Evolutionary conservation across 768 basidiomycete species (phyloP), one percentile per base, ranked within the genome.

Genomic region (Pisolithus tinctorius): DNA sequence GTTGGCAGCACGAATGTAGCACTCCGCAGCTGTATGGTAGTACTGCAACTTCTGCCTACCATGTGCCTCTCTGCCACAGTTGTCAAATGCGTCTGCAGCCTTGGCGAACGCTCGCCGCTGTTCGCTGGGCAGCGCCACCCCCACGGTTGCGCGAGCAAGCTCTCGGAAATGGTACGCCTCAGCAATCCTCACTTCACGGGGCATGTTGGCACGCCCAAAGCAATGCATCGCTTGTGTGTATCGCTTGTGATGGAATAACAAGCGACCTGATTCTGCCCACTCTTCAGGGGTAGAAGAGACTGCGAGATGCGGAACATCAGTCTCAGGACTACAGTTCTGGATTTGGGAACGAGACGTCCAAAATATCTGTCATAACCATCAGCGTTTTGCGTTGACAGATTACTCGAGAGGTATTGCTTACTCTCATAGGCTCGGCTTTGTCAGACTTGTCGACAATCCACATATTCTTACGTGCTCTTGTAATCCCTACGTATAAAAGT

Each of bases 371-470:
- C 47, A 46, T 26, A 17, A 74, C 13, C 74, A 20, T 63, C 14
- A 68, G 47, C 44, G 64, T 50, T 6, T 61, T 73, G 48, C 68
- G 47, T 25, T 61, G 63, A 26, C 56, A 54, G 16, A 56, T 55
- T 31, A 70, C 13, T 34, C 11, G 34, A 27, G 36, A 5, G 1
- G 11, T 9, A 26, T 27, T 5, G n/a, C 11, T 3, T 45, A 84
- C 84, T 56, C 73, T 69, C 78, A 85, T 81, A 2, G 82, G 74
- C 39, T 79, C 75, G 16, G 75, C 70, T 51, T 74, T 79, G 1
- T 70, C 65, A 0, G 84, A 85, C 31, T 69, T 73, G 60, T 88
- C 86, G 1, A 78, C 77, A 17, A 88, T 79, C 83, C 86, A 85
- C 6, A 88, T 59, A 47, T 84, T 83, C 50, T 81, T 83, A 38